A percentile compares a stretch with the other conserved stretches of the same genome.
phyloP scores from a whole-genome alignment of 345 rosid species.

The Reutealis trisperma region DNA sequence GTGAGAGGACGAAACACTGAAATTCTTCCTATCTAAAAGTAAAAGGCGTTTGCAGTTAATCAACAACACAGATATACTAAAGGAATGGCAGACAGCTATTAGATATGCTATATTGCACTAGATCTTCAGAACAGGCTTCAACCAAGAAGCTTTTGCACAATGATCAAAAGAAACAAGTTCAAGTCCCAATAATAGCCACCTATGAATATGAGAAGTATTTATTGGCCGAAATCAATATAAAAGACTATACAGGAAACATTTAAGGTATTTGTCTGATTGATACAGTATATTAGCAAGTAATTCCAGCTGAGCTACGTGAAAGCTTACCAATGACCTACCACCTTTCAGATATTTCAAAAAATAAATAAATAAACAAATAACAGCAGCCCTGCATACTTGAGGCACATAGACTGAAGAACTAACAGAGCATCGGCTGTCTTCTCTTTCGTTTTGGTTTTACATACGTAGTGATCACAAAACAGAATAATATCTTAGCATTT shows the following conservation, averaged over 20 bases:
- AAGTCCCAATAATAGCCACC: too few species aligned
- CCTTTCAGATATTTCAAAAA: not conserved
- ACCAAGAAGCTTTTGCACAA: too few species aligned
- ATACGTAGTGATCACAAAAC: not conserved
- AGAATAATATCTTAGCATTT: not conserved
- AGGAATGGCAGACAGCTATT: not conserved
- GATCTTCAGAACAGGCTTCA: too few species aligned
- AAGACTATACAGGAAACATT: not conserved
- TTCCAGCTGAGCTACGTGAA: too few species aligned
- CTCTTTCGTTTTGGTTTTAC: not conserved
- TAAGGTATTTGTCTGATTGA: not conserved
- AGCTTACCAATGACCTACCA: not conserved
- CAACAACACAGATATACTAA: not conserved
- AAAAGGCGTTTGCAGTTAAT: not conserved
- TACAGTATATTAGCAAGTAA: not conserved
- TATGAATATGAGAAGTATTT: too few species aligned
- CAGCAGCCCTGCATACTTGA: too few species aligned
- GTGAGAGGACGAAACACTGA: too few species aligned
- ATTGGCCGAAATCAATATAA: slow-evolving; percentile 7
- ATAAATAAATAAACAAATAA: too few species aligned
- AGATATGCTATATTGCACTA: too few species aligned
- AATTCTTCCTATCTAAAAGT: not conserved
- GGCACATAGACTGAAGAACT: too few species aligned
- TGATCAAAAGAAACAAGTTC: too few species aligned
- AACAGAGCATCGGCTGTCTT: not conserved